These are phyloP conservation scores for Backusella luteola DNA, from an alignment of 192 early-diverging fungal species.

Conservation along the genomic window DNA sequence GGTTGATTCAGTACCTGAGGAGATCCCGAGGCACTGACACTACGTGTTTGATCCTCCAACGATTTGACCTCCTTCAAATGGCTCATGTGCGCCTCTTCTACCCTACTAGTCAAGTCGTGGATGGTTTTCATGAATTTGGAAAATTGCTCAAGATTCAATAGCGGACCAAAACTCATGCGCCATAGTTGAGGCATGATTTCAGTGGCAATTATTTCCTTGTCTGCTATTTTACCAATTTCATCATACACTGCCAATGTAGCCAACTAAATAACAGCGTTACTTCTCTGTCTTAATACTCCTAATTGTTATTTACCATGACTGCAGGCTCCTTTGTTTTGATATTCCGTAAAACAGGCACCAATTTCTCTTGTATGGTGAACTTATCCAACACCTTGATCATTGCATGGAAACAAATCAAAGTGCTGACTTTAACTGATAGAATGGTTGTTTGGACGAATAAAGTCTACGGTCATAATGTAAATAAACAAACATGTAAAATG, in stretches of 20 bases:
- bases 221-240: constrained; percentile 68
- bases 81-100: constrained; percentile 58
- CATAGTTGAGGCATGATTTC: constrained; percentile 80
- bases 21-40: constrained; percentile 22
- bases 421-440: constrained; percentile 68
- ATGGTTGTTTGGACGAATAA: constrained; percentile 66
- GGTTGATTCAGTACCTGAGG: constrained; percentile 13
- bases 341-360: constrained; percentile 74
- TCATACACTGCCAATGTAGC: constrained; percentile 79
- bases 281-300: not conserved
- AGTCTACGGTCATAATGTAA: constrained; percentile 33
- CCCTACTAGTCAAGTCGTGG: constrained; percentile 47
- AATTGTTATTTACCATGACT: constrained; percentile 52
- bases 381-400: constrained; percentile 69
- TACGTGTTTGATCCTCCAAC: constrained; percentile 49
- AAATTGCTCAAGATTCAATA: constrained; percentile 73
- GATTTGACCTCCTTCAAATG: constrained; percentile 59
- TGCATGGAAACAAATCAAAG: constrained; percentile 66
- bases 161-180: constrained; percentile 67
- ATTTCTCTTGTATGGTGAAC: constrained; percentile 66
- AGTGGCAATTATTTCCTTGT: constrained; percentile 71
- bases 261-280: constrained; percentile 42
- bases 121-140: constrained; percentile 63
- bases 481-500: not conserved
- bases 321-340: constrained; percentile 78